Conservation (phyloP, 2,329 filamentous ascomycete genomes). For the Fonsecaea pedrosoi region DNA sequence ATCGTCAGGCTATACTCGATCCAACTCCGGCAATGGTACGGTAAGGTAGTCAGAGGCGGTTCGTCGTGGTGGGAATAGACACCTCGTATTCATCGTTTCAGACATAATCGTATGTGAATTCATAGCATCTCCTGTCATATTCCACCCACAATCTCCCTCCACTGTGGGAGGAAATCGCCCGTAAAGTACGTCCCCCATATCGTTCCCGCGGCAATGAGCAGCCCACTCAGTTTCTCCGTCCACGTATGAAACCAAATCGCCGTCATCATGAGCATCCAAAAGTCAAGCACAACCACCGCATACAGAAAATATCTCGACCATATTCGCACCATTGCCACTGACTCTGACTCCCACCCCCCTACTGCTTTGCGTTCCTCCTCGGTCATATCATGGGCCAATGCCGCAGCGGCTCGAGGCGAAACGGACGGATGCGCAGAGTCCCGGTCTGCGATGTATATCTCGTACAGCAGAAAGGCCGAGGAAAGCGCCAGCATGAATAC, state of each 20-base stretch:
- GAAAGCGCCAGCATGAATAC: constrained; percentile 90
- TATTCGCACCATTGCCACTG: constrained; percentile 62
- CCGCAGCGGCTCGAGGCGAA: constrained; percentile 53
- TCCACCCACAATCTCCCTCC: constrained; percentile 57
- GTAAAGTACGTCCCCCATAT: constrained; percentile 61
- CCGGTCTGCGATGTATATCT: constrained; percentile 73
- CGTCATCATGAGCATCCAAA: constrained; percentile 99
- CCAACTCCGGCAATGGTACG: background rate
- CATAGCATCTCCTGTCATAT: constrained; percentile 30
- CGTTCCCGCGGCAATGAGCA: constrained; percentile 56
- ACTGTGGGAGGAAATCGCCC: constrained; percentile 52
- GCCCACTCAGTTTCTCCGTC: constrained; percentile 80
- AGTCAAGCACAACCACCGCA: constrained; percentile 71
- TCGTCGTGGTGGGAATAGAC: background rate
- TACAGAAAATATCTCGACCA: constrained; percentile 58
- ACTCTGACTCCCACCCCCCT: constrained; percentile 46
- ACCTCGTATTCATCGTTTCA: background rate
- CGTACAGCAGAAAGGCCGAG: constrained; percentile 80
- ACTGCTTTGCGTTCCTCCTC: constrained; percentile 48
- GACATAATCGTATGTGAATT: background rate
- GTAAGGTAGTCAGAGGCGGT: background rate
- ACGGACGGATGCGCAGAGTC: constrained; percentile 45
- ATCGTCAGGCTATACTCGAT: background rate
- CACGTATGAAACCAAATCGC: constrained; percentile 98
- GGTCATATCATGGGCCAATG: constrained; percentile 51